Evolutionary conservation across 306 rosid genomes (phyloP).

Genomic region (Lathyrus sativus): DNA sequence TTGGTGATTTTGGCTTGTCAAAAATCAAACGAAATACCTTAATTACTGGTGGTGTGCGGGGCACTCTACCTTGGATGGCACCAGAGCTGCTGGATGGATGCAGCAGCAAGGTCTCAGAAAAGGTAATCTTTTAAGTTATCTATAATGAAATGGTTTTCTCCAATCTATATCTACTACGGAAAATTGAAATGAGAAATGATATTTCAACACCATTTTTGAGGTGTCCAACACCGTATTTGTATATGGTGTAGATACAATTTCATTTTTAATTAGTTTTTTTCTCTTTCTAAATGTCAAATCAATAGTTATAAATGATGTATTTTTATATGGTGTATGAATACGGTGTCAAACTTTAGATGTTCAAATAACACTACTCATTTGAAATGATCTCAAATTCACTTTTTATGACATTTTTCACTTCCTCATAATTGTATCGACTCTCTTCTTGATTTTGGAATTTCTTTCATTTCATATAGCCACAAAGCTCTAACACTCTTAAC

Average conservation of each 20-base stretch:
- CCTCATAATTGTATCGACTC: background rate
- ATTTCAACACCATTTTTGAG: too few relatives aligned
- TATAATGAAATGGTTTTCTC: conserved; percentile 27
- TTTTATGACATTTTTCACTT: background rate
- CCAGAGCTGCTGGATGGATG: conserved; percentile 88
- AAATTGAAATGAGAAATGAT: background rate
- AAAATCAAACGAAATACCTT: conserved; percentile 87
- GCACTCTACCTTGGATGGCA: conserved; percentile 98
- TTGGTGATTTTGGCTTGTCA: conserved; percentile 95
- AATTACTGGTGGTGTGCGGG: conserved; percentile 95
- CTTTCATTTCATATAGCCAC: background rate
- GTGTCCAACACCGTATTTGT: too few relatives aligned
- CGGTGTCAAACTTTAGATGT: too few relatives aligned
- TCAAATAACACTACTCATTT: background rate
- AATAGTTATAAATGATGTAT: too few relatives aligned
- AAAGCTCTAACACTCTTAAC: background rate
- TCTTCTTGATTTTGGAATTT: conserved; percentile 25
- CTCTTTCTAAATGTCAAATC: too few relatives aligned
- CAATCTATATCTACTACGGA: background rate
- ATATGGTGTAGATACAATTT: too few relatives aligned
- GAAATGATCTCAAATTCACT: background rate
- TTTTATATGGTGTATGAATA: too few relatives aligned
- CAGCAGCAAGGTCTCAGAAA: conserved; percentile 94
- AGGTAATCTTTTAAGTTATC: conserved; percentile 52
- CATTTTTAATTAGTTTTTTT: too few relatives aligned